These are phyloP conservation scores for Penicillium antarcticum DNA, from an alignment of 495 filamentous ascomycete species.

Conservation along the genomic window DNA sequence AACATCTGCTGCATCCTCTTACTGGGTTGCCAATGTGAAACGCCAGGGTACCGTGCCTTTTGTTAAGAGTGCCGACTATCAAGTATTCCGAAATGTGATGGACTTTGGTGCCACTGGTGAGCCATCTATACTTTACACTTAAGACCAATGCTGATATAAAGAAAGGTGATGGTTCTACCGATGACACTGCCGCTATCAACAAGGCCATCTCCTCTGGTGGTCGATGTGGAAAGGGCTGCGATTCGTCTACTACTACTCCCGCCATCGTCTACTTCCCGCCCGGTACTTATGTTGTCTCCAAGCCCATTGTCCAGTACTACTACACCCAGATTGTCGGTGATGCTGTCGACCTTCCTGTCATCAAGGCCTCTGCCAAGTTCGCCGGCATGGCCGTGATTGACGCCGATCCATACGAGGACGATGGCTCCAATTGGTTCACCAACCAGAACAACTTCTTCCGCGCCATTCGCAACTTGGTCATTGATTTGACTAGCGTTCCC, in stretches of 20 bases:
- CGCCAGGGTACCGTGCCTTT: conserved; percentile 69
- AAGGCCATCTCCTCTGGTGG: conserved; percentile 70
- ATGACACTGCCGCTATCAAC: conserved; percentile 91
- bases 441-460: conserved; percentile 99
- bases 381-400: conserved; percentile 87
- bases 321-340: conserved; percentile 83
- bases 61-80: conserved; percentile 53
- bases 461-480: conserved; percentile 88
- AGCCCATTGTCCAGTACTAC: conserved; percentile 69
- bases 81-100: conserved; percentile 84
- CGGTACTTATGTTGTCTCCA: conserved; percentile 69
- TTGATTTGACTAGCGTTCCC: conserved; percentile 77
- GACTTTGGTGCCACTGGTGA: conserved; percentile 74
- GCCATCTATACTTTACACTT: background rate
- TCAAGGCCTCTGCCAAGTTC: conserved; percentile 74
- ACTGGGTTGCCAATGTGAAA: conserved; percentile 73
- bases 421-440: conserved; percentile 70
- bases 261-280: conserved; percentile 79
- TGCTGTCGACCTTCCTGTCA: conserved; percentile 61
- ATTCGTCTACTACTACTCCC: conserved; percentile 74
- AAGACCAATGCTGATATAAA: conserved; percentile 23
- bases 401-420: conserved; percentile 72
- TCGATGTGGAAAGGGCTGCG: conserved; percentile 75
- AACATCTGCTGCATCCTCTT: conserved; percentile 35
- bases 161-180: conserved; percentile 69